Base-by-base conservation (phyloP, 805 yeast species). In the Candida golubevii region DNA sequence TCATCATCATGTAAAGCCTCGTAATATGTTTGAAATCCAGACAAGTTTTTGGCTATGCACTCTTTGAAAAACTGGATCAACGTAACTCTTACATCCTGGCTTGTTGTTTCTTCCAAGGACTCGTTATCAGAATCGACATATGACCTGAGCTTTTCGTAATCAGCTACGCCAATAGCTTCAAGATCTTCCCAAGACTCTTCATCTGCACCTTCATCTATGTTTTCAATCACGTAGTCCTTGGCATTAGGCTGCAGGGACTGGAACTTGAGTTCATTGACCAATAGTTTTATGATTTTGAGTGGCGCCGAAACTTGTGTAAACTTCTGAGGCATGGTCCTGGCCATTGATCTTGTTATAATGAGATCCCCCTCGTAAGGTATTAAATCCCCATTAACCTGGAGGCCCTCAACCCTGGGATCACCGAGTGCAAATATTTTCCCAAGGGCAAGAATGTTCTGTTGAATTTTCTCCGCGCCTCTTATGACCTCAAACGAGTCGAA, bases 271-370 rank as follows among this genome's bases (percentile, higher is more conserved):
- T 91, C 98, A 27, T 77, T 69, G 4, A 83, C 60, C 38, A 91
- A 72, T 18, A 90, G 65, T 56, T 84, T 85, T 38, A 88, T 59
- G 18, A 91, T 88, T 58, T 88, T 89, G 35, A 74, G 71, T 12
- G 83, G 77, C 0, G 88, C 86, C 0, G 90, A 71, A 1, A 89
- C 72, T 56, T 76, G 79, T 0, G 85, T 79, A 53, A 75, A 88
- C 53, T 72, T 63, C 40, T 79, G 75, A 0, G 86, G 85, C 75
- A 81, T 72, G 12, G 64, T 63, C 53, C 78, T 81, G 4, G 95
- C 80, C 83, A 83, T 85, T 0, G 97, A 87, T 57, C 98, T 77
- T 0, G 98, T 91, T 4, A 88, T 67, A 31, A 91, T 89, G n/a
- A 78, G 54, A 44, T 80, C 85, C 0, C 77, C 74, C 12, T 72